Conservation (phyloP, 2,329 filamentous ascomycete species). For the Dactylella cylindrospora region DNA sequence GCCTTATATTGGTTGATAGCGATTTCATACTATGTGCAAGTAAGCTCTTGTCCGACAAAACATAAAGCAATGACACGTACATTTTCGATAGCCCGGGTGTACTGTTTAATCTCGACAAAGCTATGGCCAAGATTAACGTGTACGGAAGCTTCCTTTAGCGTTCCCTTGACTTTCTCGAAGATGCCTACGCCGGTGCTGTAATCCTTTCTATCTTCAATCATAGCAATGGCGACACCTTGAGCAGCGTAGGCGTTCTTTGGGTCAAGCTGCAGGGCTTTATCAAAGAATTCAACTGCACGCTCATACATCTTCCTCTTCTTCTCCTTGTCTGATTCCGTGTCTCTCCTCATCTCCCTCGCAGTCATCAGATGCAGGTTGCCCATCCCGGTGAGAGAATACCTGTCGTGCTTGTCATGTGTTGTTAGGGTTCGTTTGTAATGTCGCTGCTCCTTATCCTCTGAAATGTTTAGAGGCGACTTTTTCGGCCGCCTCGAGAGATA, state of each 20-base stretch:
- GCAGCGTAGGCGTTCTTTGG: slow-evolving; percentile 94
- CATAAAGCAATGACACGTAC: slow-evolving; percentile 51
- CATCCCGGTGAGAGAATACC: slow-evolving; percentile 96
- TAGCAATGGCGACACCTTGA: slow-evolving; percentile 89
- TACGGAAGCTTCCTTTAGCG: slow-evolving; percentile 81
- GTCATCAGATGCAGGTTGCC: slow-evolving; percentile 82
- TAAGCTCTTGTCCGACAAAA: not conserved
- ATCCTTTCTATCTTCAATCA: slow-evolving; percentile 93
- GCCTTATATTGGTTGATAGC: slow-evolving; percentile 78
- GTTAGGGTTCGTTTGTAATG: slow-evolving; percentile 97
- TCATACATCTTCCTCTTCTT: slow-evolving; percentile 84
- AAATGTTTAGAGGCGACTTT: slow-evolving; percentile 76
- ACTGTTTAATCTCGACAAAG: slow-evolving; percentile 87
- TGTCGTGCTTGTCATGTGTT: slow-evolving; percentile 92
- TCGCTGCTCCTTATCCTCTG: slow-evolving; percentile 85
- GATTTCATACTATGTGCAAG: slow-evolving; percentile 68
- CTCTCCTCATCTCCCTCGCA: slow-evolving; percentile 90
- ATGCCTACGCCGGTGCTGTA: slow-evolving; percentile 78
- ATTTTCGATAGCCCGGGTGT: slow-evolving; percentile 84
- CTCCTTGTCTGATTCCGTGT: slow-evolving; percentile 84
- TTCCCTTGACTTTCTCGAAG: slow-evolving; percentile 86
- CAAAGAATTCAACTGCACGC: slow-evolving; percentile 96
- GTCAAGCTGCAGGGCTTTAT: slow-evolving; percentile 94
- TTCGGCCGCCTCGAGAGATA: slow-evolving; percentile 83
- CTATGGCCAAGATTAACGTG: slow-evolving; percentile 93